A percentile compares a stretch with the other conserved stretches of the same genome.
phyloP scores from a whole-genome alignment of 768 basidiomycete genomes.

The Collybiopsis luxurians region DNA sequence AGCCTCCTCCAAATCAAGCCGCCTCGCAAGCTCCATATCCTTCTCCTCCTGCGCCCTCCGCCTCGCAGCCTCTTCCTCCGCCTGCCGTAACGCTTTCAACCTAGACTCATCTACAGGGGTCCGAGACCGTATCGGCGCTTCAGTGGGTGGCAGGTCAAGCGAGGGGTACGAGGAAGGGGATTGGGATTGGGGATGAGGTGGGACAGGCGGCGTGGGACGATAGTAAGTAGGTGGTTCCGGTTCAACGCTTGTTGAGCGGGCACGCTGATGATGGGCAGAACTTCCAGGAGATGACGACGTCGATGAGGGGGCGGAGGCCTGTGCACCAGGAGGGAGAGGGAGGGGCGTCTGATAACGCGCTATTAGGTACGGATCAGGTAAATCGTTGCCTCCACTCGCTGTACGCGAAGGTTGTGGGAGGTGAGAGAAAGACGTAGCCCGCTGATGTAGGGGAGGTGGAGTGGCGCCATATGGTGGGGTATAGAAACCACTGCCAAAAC shows the following conservation, averaged over 20 bases:
- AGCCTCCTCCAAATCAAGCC: slow-evolving; percentile 47
- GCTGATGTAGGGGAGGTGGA: slow-evolving; percentile 10
- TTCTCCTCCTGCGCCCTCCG: slow-evolving; percentile 25
- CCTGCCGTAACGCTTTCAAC: slow-evolving; percentile 28
- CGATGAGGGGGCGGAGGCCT: slow-evolving; percentile 6
- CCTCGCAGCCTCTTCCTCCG: slow-evolving; percentile 29
- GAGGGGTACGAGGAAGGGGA: not conserved
- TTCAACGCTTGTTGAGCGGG: slow-evolving; percentile 8
- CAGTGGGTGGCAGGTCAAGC: not conserved
- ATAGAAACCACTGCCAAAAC: slow-evolving; percentile 17
- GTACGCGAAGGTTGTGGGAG: not conserved
- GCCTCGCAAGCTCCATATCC: slow-evolving; percentile 49
- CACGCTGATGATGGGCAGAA: slow-evolving; percentile 10
- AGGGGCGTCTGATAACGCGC: slow-evolving; percentile 53
- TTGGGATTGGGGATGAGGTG: not conserved
- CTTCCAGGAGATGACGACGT: not conserved
- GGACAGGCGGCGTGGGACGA: slow-evolving; percentile 13
- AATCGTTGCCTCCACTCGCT: slow-evolving; percentile 12
- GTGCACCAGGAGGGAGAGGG: slow-evolving; percentile 45
- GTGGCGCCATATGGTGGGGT: slow-evolving; percentile 10
- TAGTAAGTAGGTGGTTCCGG: slow-evolving; percentile 6
- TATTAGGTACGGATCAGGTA: slow-evolving; percentile 42
- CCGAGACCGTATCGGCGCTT: slow-evolving; percentile 15
- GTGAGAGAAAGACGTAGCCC: not conserved
- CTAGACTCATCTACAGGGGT: slow-evolving; percentile 30